Percentiles rank a stretch among this genome's conserved stretches.
These are phyloP conservation scores for Mycena filopes DNA, from an alignment of 768 basidiomycete species.

Conservation along the genomic window DNA sequence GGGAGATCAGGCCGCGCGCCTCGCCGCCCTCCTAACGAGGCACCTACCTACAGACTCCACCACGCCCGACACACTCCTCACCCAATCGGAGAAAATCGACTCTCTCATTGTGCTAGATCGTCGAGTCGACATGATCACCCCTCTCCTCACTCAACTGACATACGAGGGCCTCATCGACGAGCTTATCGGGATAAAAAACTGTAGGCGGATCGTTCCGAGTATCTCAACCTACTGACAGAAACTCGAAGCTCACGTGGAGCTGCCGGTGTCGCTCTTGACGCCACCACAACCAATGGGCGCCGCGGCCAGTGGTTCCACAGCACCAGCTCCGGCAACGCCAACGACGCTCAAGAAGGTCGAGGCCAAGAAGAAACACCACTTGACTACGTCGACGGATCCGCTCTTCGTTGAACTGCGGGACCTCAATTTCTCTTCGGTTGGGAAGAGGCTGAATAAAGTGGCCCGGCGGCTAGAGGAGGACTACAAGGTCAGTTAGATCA, in stretches of 20 bases:
- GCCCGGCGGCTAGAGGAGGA: conserved; percentile 91
- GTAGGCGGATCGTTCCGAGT: conserved; percentile 56
- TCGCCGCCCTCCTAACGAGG: conserved; percentile 76
- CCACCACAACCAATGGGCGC: conserved; percentile 60
- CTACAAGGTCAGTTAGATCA: conserved; percentile 72
- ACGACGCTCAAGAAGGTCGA: conserved; percentile 70
- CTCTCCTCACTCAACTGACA: conserved; percentile 93
- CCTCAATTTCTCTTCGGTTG: conserved; percentile 91
- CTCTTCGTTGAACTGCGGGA: conserved; percentile 88
- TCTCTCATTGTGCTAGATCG: conserved; percentile 91
- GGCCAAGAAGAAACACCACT: conserved; percentile 89
- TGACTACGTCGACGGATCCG: conserved; percentile 82
- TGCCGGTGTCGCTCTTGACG: conserved; percentile 76
- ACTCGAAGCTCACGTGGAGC: conserved; percentile 75
- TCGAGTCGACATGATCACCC: conserved; percentile 94
- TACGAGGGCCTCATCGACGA: conserved; percentile 98
- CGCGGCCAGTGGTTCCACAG: conserved; percentile 51
- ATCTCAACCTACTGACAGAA: conserved; percentile 13
- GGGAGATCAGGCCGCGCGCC: conserved; percentile 88
- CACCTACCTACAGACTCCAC: conserved; percentile 55
- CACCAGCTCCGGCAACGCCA: conserved; percentile 55
- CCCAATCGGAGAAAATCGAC: conserved; percentile 76
- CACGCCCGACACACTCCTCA: conserved; percentile 51
- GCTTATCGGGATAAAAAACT: conserved; percentile 87
- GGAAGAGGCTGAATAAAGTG: conserved; percentile 79